Percentiles rank a stretch among this genome's conserved stretches.
Conservation (phyloP, 345 rosid genomes). For the Geranium brycei region DNA sequence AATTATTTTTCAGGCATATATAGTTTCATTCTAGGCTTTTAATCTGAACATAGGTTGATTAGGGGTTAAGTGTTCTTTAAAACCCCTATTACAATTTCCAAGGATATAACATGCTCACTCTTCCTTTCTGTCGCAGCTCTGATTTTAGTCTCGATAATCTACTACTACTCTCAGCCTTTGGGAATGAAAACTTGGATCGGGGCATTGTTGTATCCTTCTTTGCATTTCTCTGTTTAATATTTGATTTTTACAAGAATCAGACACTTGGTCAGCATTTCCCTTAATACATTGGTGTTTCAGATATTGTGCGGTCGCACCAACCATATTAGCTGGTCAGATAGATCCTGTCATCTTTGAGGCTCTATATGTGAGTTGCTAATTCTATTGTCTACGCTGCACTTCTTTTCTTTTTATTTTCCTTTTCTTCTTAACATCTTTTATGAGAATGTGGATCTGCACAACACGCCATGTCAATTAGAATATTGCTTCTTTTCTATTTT, state of each 20-base stretch:
- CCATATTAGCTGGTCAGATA: conserved; percentile 68
- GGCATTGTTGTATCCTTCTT: conserved; percentile 16
- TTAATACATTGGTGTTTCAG: conserved; percentile 29
- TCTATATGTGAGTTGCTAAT: conserved; percentile 51
- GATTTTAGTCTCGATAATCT: conserved; percentile 55
- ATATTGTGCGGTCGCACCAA: conserved; percentile 78
- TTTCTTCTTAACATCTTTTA: neutral
- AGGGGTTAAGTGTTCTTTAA: neutral
- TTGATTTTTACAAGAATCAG: neutral
- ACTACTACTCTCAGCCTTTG: conserved; percentile 40
- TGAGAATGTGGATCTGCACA: neutral
- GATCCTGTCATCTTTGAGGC: conserved; percentile 81
- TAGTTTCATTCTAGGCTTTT: neutral
- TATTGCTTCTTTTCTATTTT: neutral
- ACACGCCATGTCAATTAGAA: neutral
- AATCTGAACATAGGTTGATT: neutral
- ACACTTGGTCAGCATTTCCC: conserved; percentile 10
- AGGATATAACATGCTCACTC: conserved; percentile 11
- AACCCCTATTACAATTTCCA: conserved; percentile 1
- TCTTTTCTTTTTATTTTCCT: neutral
- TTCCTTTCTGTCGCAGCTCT: conserved; percentile 35
- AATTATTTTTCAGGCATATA: neutral
- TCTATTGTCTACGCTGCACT: neutral
- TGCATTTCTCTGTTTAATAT: neutral
- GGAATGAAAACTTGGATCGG: conserved; percentile 13